Evolutionary conservation across 441 rosid genomes (phyloP), one percentile per base, ranked within the genome.

Genomic region (Gossypium trilobum): DNA sequence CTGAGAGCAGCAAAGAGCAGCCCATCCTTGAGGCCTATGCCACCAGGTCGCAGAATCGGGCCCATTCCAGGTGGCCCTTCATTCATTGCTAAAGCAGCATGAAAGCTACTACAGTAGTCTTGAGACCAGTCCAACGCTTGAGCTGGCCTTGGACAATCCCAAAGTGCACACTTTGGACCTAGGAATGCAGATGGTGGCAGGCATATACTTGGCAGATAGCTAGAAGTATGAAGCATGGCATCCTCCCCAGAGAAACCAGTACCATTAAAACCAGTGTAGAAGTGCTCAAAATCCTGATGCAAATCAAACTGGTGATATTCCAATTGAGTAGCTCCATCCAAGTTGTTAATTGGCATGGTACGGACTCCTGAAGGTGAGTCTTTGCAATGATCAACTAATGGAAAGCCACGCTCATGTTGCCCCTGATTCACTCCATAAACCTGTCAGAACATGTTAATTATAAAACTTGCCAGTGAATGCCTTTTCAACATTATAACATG

Each of bases 81-180:
- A 73, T 84, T 89, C 77, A 88, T 75, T 71, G 99, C 99, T 10
- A 95, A 69, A 22, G 84, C 86, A 66, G 89, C 93, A 69, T 95
- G 99, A 84, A 91, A 95, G 81, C 88, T 88, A 77, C 96, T 92
- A 85, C 99, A 95, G 78, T 92, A 95, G 76, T 91, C 93, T 82
- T 83, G 96, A 79, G 75, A 89, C 97, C 95, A 89, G 67, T 87
- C 95, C 68, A 87, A 76, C 19, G 87, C 97, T 80, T 87, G 97
- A 74, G 93, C 93, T 68, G 99, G 99, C 82, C 99, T 83, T 33
- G 96, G 93, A 70, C 99, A 95, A 80, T 95, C 99, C 99, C 98
- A 95, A 80, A 95, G 98, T 2, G 98, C 89, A 80, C 99, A 95
- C 80, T 88, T 95, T 25, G 99, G 99, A 57, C 99, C 98, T 73